A percentile compares a stretch with the other conserved stretches of the same genome.
Evolutionary conservation across 805 yeast genomes (phyloP).

Genomic region (Maudiozyma pseudohumilis): DNA sequence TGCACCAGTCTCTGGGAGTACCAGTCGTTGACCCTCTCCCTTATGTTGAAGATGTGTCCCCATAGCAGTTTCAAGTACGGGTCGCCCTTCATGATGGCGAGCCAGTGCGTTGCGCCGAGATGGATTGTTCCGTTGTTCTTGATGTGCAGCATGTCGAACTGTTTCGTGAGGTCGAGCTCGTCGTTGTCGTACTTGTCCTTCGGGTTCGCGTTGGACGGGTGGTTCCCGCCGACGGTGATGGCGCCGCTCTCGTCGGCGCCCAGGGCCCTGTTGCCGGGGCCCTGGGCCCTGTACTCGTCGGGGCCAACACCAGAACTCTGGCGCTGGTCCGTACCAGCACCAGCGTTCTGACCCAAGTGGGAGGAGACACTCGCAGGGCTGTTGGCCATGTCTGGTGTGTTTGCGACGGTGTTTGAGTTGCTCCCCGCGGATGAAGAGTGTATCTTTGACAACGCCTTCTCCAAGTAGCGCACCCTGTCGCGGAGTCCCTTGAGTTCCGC

Average conservation of each 20-base stretch:
- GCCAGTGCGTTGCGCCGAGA: slow-evolving; percentile 48
- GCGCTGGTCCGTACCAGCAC: too few relatives aligned
- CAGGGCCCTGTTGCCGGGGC: too few relatives aligned
- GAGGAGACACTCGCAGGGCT: not conserved
- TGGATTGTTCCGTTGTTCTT: slow-evolving; percentile 35
- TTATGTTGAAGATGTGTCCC: slow-evolving; percentile 38
- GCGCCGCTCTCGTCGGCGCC: too few relatives aligned
- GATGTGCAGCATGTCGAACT: slow-evolving; percentile 37
- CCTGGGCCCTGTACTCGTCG: too few relatives aligned
- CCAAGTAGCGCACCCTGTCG: slow-evolving; percentile 43
- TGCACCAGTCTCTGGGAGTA: slow-evolving; percentile 17
- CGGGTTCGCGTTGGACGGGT: slow-evolving; percentile 1
- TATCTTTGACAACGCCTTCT: slow-evolving; percentile 32
- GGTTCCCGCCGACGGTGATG: not conserved
- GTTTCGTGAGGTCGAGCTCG: slow-evolving; percentile 32
- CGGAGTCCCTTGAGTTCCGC: slow-evolving; percentile 45
- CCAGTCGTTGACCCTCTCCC: slow-evolving; percentile 31
- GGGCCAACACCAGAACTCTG: too few relatives aligned
- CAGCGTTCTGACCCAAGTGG: too few relatives aligned
- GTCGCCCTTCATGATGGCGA: slow-evolving; percentile 50
- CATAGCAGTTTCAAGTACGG: slow-evolving; percentile 45
- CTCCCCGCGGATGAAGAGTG: slow-evolving; percentile 9
- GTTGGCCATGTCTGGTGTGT: slow-evolving; percentile 13
- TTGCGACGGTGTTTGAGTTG: slow-evolving; percentile 7
- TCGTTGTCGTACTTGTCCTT: slow-evolving; percentile 23